Evolutionary conservation across 73 alveolate species (phyloP), one percentile per base, ranked within the genome.

Genomic region (Paramecium sexaurelia): DNA sequence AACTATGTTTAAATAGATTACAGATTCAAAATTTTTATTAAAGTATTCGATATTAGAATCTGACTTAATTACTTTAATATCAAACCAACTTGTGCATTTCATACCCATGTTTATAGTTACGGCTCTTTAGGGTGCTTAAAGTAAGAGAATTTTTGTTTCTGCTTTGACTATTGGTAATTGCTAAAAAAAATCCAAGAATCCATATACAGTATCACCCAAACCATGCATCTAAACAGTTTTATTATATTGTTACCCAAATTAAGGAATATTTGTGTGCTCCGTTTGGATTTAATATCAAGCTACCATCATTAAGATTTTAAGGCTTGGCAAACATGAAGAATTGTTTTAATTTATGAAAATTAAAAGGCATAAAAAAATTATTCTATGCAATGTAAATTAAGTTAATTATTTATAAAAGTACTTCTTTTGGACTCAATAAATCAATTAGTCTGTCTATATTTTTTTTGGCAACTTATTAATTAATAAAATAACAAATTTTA

Each of bases 51-150:
- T 17, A 15, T 71, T 67, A 39, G 37, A 24, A 71, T 33, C 87
- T 89, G 11, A 55, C 40, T 17, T 27, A 29, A 61, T 22, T 3
- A 61, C 89, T 55, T 22, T 55, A 43, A 97, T 94, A 91, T 98
- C 99, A 93, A 94, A 97, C 99, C 99, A 98, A 20, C 97, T 89
- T 56, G 93, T 92, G 95, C 55, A 71, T 22, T 43, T 55, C 96
- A 82, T 67, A 1, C 97, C 96, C 61, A 33, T 67, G 35, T 91
- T 94, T 0, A 94, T 33, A 1, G 99, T 94, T 5, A 98, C 97
- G 8, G 92, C 75, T 36, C 89, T 40, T 32, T 26, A 8, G 36
- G 99, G 99, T 24, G 99, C 99, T 35, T 96, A 85, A n/a, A 96
- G 85, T 17, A 98, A 94, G 11, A 97, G 94, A 6, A 98, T 95